Evolutionary conservation across 306 rosid genomes (phyloP), one percentile per base, ranked within the genome.

Genomic region (Begonia masoniana): DNA sequence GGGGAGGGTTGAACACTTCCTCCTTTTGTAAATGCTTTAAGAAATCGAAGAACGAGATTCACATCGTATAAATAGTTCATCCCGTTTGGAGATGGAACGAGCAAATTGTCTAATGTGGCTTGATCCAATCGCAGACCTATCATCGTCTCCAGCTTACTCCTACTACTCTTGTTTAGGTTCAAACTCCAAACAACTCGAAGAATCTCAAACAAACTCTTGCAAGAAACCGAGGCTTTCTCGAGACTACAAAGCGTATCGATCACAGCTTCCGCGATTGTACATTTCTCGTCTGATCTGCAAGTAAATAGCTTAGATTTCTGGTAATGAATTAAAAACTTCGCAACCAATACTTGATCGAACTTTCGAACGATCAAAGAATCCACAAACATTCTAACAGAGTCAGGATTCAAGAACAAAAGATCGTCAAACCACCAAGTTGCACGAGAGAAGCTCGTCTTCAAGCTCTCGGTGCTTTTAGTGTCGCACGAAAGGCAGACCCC

Each of bases 381-480:
- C 9, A 68, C 84, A 66, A 77, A 52, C 82, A 61, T 73, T 67
- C 70, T 73, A 68, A 79, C 70, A 72, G 72, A 19, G 41, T 52
- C 59, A 36, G 94, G 96, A 68, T 58, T 69, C 61, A 91, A 59
- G 59, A 79, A 56, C 12, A 81, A 23, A 23, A 91, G 86, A 75
- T 91, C 96, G 36, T 83, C 94, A 63, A 83, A 91, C 99, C 97
- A 89, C 97, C 96, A 81, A 0, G 80, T 62, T 47, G 83, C 59
- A 13, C 82, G 75, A 51, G 82, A 70, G 57, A 47, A 75, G 59
- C 36, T 69, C 12, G 91, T 73, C 70, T 83, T 86, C 16, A 76
- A 52, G 51, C 99, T 86, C 73, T 77, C 96, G 4, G 88, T 77
- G 65, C 99, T 86, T 68, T 84, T 81, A 3, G 93, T 75, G 65